phyloP scores from a whole-genome alignment of 208 protist species.

The Tritrichomonas foetus region DNA sequence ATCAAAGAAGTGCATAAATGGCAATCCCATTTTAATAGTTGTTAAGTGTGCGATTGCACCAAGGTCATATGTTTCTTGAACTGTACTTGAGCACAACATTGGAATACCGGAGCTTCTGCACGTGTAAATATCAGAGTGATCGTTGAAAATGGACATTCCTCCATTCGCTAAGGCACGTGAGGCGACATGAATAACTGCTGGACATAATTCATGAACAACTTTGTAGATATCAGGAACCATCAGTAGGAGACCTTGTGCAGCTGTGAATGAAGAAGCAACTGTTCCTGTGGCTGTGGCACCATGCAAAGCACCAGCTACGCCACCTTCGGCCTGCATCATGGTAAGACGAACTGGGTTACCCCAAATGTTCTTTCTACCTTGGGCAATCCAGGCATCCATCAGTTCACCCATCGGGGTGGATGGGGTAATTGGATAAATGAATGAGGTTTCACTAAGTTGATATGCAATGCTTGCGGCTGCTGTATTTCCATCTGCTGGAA shows the following conservation, averaged over 20 bases:
- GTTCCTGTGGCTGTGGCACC: conserved; percentile 43
- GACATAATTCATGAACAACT: conserved; percentile 53
- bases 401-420: conserved; percentile 64
- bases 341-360: conserved; percentile 50
- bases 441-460: background rate
- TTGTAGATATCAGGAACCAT: background rate
- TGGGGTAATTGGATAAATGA: conserved; percentile 64
- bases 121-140: conserved; percentile 67
- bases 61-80: conserved; percentile 64
- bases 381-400: conserved; percentile 53
- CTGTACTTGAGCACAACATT: conserved; percentile 56
- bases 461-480: background rate
- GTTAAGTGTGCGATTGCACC: conserved; percentile 62
- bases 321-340: conserved; percentile 61
- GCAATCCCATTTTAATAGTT: conserved; percentile 53
- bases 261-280: conserved; percentile 65
- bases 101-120: conserved; percentile 55
- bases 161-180: conserved; percentile 47
- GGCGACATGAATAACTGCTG: conserved; percentile 64
- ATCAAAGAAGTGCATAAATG: conserved; percentile 58
- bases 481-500: background rate
- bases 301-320: conserved; percentile 60
- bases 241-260: conserved; percentile 54
- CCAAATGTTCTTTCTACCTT: conserved; percentile 59
- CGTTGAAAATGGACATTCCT: conserved; percentile 57